A percentile compares a stretch with the other conserved stretches of the same genome.
Conservation (phyloP, 2,329 filamentous ascomycete species). For the Sporothrix mexicana region DNA sequence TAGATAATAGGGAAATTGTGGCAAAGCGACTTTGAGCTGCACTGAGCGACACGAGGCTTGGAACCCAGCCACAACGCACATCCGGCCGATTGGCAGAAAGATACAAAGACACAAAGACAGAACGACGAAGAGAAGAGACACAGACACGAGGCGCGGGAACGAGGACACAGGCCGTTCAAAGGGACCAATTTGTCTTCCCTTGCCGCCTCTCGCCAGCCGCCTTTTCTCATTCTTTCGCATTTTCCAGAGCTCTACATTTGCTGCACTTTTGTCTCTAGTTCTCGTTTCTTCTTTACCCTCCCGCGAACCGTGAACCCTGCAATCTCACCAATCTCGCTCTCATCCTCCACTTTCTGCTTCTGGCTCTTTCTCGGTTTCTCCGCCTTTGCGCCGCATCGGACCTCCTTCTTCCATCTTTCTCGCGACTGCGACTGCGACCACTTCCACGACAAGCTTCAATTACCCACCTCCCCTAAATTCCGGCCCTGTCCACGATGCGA, state of each 20-base stretch:
- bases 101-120: not conserved
- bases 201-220: slow-evolving; percentile 9
- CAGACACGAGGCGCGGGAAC: not conserved
- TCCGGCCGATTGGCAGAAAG: not conserved
- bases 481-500: slow-evolving; percentile 32
- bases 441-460: not conserved
- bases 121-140: no score
- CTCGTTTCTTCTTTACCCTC: not conserved
- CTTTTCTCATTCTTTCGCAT: not conserved
- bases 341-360: not conserved
- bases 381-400: slow-evolving; percentile 21
- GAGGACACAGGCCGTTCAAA: slow-evolving; percentile 10
- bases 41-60: slow-evolving; percentile 4
- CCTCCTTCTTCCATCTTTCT: not conserved
- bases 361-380: slow-evolving; percentile 6
- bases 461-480: not conserved
- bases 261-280: not conserved
- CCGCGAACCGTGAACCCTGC: not conserved
- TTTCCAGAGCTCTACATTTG: no score
- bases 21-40: not conserved
- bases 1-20: not conserved
- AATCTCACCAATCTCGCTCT: not conserved
- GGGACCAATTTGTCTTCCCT: slow-evolving; percentile 6
- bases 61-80: not conserved
- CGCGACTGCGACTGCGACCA: not conserved